A percentile compares a stretch with the other conserved stretches of the same genome.
phyloP scores from a whole-genome alignment of 257 asterid genomes.

The Orobanche coerulescens region DNA sequence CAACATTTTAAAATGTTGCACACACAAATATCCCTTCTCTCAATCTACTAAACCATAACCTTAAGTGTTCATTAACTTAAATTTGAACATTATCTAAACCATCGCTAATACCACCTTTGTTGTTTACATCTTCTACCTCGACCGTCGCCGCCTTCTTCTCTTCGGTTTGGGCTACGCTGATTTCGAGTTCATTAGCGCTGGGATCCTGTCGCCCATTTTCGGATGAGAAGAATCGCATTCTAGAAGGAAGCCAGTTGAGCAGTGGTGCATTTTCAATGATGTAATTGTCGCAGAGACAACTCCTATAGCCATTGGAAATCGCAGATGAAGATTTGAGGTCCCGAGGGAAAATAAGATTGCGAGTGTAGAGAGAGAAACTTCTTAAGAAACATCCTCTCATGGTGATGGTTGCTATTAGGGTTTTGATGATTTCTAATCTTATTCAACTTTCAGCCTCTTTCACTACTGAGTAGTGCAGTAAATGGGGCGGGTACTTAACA shows the following conservation, averaged over 20 bases:
- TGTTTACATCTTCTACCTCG: slow-evolving; percentile 44
- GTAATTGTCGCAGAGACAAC: background rate
- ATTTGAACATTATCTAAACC: background rate
- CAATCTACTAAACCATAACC: background rate
- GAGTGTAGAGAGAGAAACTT: slow-evolving; percentile 34
- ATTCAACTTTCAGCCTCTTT: background rate
- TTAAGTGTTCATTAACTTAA: background rate
- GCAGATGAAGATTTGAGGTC: slow-evolving; percentile 14
- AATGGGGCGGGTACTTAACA: too few relatives aligned
- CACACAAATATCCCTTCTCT: background rate
- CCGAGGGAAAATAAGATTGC: slow-evolving; percentile 32
- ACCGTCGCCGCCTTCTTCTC: slow-evolving; percentile 28
- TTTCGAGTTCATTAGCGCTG: slow-evolving; percentile 21
- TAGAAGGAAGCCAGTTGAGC: slow-evolving; percentile 22
- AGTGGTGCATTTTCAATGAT: slow-evolving; percentile 17
- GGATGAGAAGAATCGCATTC: slow-evolving; percentile 46
- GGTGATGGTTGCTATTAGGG: slow-evolving; percentile 29
- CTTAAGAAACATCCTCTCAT: slow-evolving; percentile 60
- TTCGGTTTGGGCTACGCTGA: slow-evolving; percentile 20
- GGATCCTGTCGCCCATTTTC: slow-evolving; percentile 34
- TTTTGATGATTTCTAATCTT: slow-evolving; percentile 15
- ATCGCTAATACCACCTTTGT: slow-evolving; percentile 39
- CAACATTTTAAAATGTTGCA: slow-evolving; percentile 13
- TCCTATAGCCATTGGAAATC: background rate
- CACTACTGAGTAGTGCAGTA: too few relatives aligned